A percentile compares a stretch with the other conserved stretches of the same genome.
These are phyloP conservation scores for Henckelia pumila DNA, from an alignment of 257 asterid species.

Conservation along the genomic window DNA sequence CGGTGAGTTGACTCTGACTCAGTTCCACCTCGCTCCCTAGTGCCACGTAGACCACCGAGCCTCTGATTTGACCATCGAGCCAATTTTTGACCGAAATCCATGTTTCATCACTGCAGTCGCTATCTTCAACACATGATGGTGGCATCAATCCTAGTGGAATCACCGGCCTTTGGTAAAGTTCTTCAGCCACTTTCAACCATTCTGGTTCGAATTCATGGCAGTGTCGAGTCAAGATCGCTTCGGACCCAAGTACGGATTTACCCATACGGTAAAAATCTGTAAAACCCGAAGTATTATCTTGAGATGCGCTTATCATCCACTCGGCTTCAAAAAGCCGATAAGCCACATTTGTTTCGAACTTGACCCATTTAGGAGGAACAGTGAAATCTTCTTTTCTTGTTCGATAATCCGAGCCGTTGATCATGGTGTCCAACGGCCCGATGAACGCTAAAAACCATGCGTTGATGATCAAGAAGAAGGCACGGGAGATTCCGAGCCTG, in stretches of 20 bases:
- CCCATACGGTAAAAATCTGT: conserved; percentile 34
- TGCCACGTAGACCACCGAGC: background rate
- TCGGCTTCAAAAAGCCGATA: conserved; percentile 28
- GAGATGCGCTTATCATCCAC: conserved; percentile 10
- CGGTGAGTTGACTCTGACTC: background rate
- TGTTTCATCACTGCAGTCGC: conserved; percentile 15
- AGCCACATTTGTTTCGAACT: conserved; percentile 29
- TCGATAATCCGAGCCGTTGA: conserved; percentile 26
- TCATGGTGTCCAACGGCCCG: conserved; percentile 23
- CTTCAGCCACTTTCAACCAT: conserved; percentile 29
- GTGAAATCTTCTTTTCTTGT: conserved; percentile 29
- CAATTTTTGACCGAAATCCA: conserved; percentile 32
- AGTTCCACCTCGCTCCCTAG: too few species aligned
- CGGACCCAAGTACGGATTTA: background rate
- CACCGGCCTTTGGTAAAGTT: conserved; percentile 25
- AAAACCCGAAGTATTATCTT: conserved; percentile 23
- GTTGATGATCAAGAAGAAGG: conserved; percentile 25
- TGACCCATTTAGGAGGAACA: conserved; percentile 39
- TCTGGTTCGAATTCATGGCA: conserved; percentile 35
- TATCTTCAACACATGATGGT: conserved; percentile 21
- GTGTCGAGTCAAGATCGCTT: conserved; percentile 27
- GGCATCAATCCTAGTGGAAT: conserved; percentile 43
- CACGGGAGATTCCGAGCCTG: conserved; percentile 23
- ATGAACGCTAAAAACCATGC: conserved; percentile 25
- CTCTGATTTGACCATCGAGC: conserved; percentile 22